Percentiles rank a stretch among this genome's conserved stretches.
Conservation (phyloP, 768 basidiomycete genomes). For the Hysterangium stoloniferum region DNA sequence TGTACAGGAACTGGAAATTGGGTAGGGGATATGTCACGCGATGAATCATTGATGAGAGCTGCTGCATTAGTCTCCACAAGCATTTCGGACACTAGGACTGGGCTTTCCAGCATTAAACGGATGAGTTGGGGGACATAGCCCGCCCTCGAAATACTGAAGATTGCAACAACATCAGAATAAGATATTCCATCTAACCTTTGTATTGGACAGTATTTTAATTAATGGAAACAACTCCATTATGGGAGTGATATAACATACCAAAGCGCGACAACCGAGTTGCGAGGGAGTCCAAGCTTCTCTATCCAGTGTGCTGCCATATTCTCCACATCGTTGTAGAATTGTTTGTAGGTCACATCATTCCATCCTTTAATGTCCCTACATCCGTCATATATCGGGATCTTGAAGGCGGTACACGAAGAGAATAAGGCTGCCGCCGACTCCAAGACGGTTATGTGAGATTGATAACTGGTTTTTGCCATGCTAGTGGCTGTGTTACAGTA, state of each 20-base stretch:
- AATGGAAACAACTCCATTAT: slow-evolving; percentile 2
- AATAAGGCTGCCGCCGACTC: too few species aligned
- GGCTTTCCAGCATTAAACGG: slow-evolving; percentile 28
- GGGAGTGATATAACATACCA: slow-evolving; percentile 44
- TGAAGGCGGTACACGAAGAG: too few species aligned
- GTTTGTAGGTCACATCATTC: slow-evolving; percentile 60
- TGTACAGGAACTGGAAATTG: too few species aligned
- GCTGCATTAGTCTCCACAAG: slow-evolving; percentile 52
- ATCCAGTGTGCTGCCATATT: too few species aligned
- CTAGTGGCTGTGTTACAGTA: too few species aligned
- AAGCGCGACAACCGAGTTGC: slow-evolving; percentile 57
- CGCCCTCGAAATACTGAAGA: slow-evolving; percentile 68
- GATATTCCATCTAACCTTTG: slow-evolving; percentile 69
- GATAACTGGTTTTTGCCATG: too few species aligned
- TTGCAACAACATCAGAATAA: slow-evolving; percentile 62
- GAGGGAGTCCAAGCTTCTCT: slow-evolving; percentile 38
- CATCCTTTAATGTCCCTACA: slow-evolving; percentile 41
- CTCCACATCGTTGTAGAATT: too few species aligned
- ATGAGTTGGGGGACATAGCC: slow-evolving; percentile 74
- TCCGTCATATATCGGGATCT: not conserved
- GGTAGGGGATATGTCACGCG: not conserved
- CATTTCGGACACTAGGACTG: slow-evolving; percentile 64
- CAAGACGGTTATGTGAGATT: too few species aligned
- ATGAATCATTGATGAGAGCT: slow-evolving; percentile 54
- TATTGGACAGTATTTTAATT: slow-evolving; percentile 4